phyloP scores from a whole-genome alignment of 495 filamentous ascomycete species.

The Penicillium simplicissimum region DNA sequence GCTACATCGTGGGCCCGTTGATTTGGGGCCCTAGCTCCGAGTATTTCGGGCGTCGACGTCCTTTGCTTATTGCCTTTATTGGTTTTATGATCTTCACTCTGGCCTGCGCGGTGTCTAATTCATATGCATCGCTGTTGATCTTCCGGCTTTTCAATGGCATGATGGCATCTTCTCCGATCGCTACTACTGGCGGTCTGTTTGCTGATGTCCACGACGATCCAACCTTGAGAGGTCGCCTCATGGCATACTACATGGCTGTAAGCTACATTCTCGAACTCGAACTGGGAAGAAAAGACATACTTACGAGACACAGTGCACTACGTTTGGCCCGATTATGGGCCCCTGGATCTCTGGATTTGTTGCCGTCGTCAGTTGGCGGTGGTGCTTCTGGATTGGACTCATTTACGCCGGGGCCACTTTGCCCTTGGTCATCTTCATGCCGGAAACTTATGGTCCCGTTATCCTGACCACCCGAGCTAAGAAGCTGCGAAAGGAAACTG shows the following conservation, averaged over 20 bases:
- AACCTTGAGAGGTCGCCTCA: constrained; percentile 60
- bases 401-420: constrained; percentile 53
- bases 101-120: constrained; percentile 65
- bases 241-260: constrained; percentile 70
- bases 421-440: constrained; percentile 50
- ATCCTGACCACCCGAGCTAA: constrained; percentile 64
- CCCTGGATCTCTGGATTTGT: constrained; percentile 66
- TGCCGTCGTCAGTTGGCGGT: constrained; percentile 60
- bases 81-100: constrained; percentile 68
- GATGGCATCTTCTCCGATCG: constrained; percentile 65
- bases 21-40: constrained; percentile 69
- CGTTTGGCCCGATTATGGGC: constrained; percentile 62
- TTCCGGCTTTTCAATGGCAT: constrained; percentile 68
- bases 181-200: constrained; percentile 68
- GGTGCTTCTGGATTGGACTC: constrained; percentile 64
- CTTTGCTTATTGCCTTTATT: constrained; percentile 60
- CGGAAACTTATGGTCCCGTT: constrained; percentile 70
- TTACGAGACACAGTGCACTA: constrained; percentile 49
- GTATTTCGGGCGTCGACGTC: constrained; percentile 61
- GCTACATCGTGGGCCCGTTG: constrained; percentile 64
- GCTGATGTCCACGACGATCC: constrained; percentile 68
- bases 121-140: constrained; percentile 61
- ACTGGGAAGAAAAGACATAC: background rate
- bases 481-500: constrained; percentile 65
- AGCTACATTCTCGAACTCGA: constrained; percentile 17